phyloP scores from a whole-genome alignment of 371 early-diverging fungal genomes.

The Mucor sp. region DNA sequence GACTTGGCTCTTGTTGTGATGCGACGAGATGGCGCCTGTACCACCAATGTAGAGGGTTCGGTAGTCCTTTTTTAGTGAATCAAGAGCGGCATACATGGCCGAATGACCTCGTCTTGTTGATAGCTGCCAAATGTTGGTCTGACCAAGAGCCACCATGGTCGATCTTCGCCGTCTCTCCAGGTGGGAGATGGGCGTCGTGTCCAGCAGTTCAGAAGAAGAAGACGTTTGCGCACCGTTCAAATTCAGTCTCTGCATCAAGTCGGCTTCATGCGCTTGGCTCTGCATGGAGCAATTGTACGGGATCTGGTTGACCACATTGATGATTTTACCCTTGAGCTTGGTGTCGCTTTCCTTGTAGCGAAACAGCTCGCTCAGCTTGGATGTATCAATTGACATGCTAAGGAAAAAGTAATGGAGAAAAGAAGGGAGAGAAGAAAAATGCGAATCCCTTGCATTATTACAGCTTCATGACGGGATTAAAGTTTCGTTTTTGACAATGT shows the following conservation, averaged over 20 bases:
- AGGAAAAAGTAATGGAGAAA: background rate
- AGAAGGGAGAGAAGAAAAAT: background rate
- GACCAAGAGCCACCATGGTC: constrained; percentile 26
- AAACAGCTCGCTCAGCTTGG: constrained; percentile 10
- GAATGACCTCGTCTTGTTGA: constrained; percentile 72
- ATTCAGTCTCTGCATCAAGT: background rate
- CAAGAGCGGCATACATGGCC: constrained; percentile 81
- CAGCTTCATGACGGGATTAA: background rate
- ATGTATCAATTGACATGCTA: constrained; percentile 11
- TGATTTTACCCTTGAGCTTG: constrained; percentile 42
- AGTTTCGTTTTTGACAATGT: constrained; percentile 14
- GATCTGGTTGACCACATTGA: constrained; percentile 60
- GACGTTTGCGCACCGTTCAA: background rate
- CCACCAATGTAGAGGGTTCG: constrained; percentile 73
- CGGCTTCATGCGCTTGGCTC: background rate
- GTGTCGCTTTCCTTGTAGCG: constrained; percentile 4
- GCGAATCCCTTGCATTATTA: constrained; percentile 10
- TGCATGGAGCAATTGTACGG: constrained; percentile 37
- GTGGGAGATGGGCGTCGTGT: constrained; percentile 34
- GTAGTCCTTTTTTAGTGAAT: constrained; percentile 51
- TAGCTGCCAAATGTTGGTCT: constrained; percentile 39
- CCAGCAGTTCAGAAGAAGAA: background rate
- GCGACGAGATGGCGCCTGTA: constrained; percentile 56
- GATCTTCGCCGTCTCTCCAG: constrained; percentile 36
- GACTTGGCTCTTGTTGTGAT: constrained; percentile 24